A percentile compares a stretch with the other conserved stretches of the same genome.
Conservation (phyloP, 2,329 filamentous ascomycete genomes). For the Aspergillus sp. region DNA sequence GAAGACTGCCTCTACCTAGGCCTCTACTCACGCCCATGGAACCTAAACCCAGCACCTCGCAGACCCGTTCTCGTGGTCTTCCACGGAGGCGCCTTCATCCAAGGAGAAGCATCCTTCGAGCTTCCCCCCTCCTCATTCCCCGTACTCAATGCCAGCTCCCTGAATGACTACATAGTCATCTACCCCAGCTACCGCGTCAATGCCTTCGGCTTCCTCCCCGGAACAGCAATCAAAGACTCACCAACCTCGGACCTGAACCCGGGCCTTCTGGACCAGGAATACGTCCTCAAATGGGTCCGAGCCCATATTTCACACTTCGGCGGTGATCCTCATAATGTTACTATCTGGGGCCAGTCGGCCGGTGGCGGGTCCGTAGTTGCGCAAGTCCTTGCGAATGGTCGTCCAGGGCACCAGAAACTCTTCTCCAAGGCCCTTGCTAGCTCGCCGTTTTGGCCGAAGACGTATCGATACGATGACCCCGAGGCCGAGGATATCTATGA, state of each 20-base stretch:
- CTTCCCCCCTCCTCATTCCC: slow-evolving; percentile 60
- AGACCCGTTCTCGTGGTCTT: slow-evolving; percentile 61
- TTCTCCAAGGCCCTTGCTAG: slow-evolving; percentile 54
- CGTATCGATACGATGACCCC: slow-evolving; percentile 52
- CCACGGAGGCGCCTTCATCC: slow-evolving; percentile 62
- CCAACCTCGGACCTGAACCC: slow-evolving; percentile 51
- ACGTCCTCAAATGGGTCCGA: slow-evolving; percentile 56
- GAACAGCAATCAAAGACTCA: slow-evolving; percentile 47
- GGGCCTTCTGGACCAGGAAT: slow-evolving; percentile 54
- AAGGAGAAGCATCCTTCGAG: slow-evolving; percentile 55
- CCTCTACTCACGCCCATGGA: slow-evolving; percentile 61
- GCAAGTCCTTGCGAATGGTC: slow-evolving; percentile 49
- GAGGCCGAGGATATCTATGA: slow-evolving; percentile 55
- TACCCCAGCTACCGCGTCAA: slow-evolving; percentile 59
- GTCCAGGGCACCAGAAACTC: slow-evolving; percentile 42
- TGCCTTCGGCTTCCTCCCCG: slow-evolving; percentile 57
- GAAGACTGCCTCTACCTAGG: slow-evolving; percentile 65
- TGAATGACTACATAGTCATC: slow-evolving; percentile 54
- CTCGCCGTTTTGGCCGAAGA: slow-evolving; percentile 61
- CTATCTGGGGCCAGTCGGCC: slow-evolving; percentile 57
- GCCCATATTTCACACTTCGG: slow-evolving; percentile 55
- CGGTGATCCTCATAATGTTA: slow-evolving; percentile 53
- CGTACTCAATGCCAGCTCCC: slow-evolving; percentile 54
- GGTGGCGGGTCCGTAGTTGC: slow-evolving; percentile 48
- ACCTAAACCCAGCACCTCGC: slow-evolving; percentile 28